These are phyloP conservation scores for Chrysopogon serrulatus DNA, from an alignment of 176 grass and related monocot genomes.

Conservation along the genomic window DNA sequence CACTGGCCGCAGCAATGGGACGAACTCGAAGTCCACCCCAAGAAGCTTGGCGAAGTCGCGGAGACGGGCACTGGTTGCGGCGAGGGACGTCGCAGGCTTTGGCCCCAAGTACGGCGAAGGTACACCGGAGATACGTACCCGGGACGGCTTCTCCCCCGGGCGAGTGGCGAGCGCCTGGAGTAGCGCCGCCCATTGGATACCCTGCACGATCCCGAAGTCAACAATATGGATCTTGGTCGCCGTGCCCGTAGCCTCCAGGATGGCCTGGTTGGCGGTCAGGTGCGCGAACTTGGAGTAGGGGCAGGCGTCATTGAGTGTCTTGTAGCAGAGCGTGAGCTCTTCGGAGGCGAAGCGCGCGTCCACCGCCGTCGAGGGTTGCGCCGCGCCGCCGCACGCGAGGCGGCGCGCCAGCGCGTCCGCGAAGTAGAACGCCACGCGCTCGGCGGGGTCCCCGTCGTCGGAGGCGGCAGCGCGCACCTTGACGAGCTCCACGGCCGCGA, in stretches of 20 bases:
- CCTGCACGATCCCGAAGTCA: conserved; percentile 93
- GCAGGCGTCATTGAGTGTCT: conserved; percentile 89
- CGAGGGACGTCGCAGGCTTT: conserved; percentile 59
- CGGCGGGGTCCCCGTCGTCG: conserved; percentile 62
- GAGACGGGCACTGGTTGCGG: conserved; percentile 72
- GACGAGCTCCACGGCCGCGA: conserved; percentile 55
- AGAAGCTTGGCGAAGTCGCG: conserved; percentile 78
- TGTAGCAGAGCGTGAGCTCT: conserved; percentile 92
- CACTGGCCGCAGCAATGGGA: conserved; percentile 69
- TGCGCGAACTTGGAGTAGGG: conserved; percentile 98
- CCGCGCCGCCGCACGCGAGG: conserved; percentile 5
- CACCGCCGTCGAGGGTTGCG: not conserved
- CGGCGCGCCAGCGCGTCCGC: conserved; percentile 68
- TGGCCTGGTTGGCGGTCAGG: conserved; percentile 97
- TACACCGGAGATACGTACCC: conserved; percentile 83
- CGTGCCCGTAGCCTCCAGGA: conserved; percentile 81
- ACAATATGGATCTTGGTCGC: conserved; percentile 80
- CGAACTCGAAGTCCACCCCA: conserved; percentile 88
- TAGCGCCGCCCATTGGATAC: conserved; percentile 94
- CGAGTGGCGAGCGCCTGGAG: conserved; percentile 96
- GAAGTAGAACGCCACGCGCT: conserved; percentile 95
- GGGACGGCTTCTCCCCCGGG: conserved; percentile 68
- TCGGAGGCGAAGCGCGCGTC: conserved; percentile 43
- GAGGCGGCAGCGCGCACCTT: conserved; percentile 50
- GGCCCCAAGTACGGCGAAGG: conserved; percentile 68